Conservation (phyloP, 176 grass and related monocot species). For the Olyra latifolia region DNA sequence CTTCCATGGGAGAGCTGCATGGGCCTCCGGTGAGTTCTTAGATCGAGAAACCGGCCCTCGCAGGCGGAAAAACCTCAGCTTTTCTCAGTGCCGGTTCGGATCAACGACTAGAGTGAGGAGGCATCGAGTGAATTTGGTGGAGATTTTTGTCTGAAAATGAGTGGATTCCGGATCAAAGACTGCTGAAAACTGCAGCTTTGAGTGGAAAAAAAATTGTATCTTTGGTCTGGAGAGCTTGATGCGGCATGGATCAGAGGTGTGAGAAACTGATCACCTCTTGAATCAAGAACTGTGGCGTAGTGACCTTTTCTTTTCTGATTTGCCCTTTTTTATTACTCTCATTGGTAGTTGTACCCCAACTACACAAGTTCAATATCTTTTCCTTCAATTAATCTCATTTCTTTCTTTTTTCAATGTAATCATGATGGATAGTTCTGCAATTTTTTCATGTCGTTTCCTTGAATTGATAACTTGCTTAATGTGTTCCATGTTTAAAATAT, state of each 20-base stretch:
- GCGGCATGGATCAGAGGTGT: not conserved
- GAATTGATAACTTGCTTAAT: not conserved
- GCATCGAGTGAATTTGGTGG: not conserved
- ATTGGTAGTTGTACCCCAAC: not conserved
- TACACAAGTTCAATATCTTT: not conserved
- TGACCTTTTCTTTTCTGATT: no score
- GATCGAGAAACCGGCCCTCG: constrained; percentile 28
- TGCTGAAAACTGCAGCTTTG: constrained; percentile 24
- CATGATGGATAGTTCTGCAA: not conserved
- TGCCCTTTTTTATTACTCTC: not conserved
- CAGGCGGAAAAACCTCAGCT: constrained; percentile 34
- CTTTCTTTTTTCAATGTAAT: not conserved
- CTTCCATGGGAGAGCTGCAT: constrained; percentile 95
- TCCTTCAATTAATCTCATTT: not conserved
- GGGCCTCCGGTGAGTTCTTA: not conserved
- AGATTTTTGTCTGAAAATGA: constrained; percentile 24
- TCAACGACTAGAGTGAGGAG: constrained; percentile 11
- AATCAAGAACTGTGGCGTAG: constrained; percentile 23
- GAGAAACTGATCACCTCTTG: not conserved
- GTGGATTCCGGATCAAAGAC: constrained; percentile 28
- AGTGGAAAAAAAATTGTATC: constrained; percentile 37
- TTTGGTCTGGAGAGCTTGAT: not conserved
- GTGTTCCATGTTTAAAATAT: not conserved
- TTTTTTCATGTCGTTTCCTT: not conserved
- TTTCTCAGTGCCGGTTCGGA: constrained; percentile 1